Evolutionary conservation across 1,139 yeast species (phyloP), one percentile per base, ranked within the genome.

Genomic region (Nakaseomyces bracarensis): DNA sequence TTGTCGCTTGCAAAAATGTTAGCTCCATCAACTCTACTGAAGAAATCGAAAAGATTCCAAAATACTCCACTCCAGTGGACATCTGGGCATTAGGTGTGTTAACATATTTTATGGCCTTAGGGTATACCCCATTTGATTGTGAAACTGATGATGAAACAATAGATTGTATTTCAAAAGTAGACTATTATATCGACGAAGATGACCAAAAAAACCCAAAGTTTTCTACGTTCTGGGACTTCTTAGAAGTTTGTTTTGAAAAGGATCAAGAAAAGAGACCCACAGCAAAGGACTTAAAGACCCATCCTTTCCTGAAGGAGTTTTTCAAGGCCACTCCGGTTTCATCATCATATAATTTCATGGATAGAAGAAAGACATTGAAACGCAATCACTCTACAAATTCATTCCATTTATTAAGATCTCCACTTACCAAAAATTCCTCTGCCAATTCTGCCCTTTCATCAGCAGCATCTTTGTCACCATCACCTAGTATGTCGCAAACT

Each of bases 41-140:
- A 2, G 50, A 55, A 33, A 29, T 51, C 4, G 43, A 46, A 3
- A 33, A 43, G 3, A 36, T 58, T n/a, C 38, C 47, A 8, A 46
- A 50, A 13, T 82, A 82, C 52, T 74, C 74, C 18, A 70, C 66
- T 49, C 71, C 73, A 1, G 82, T 80, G 0, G 93, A 82, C 57
- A 69, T 82, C 27, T 82, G 93, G 93, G 82, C 91, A 0, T 66
- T 82, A 20, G 91, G 91, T 1, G 89, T 82, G 5, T 66, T 80
- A 31, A 72, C 81, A 1, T 82, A 82, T 57, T 81, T 82, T 53
- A 71, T 81, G 73, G 69, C 80, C 10, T 73, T 82, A 50, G 91
- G 91, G 1, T 82, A 81, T 55, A 77, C 82, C 62, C 93, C 93
- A 0, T 82, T 82, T 60, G 91, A 82, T 53, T 75, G 89, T 49